Percentiles rank a stretch among this genome's conserved stretches.
These are phyloP conservation scores for Aspergillus texensis DNA, from an alignment of 2,329 filamentous ascomycete genomes.

Conservation along the genomic window DNA sequence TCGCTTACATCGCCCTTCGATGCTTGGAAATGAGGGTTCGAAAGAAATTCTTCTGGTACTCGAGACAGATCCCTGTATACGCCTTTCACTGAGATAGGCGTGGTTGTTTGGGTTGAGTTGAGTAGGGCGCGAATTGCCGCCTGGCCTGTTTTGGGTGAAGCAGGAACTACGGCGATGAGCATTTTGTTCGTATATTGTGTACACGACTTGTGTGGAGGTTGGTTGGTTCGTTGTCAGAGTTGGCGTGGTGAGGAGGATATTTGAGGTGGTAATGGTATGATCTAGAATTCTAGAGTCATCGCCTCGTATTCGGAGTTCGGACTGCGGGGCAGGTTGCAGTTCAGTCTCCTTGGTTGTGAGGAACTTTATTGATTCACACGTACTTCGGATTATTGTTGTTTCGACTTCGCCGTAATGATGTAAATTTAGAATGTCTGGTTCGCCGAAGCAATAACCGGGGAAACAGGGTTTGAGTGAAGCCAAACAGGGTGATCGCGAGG, in stretches of 20 bases:
- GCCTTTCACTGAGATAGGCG: constrained; percentile 6
- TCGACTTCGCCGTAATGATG: neutral
- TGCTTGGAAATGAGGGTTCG: constrained; percentile 14
- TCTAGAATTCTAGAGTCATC: neutral
- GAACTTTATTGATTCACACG: neutral
- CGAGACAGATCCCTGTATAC: constrained; percentile 18
- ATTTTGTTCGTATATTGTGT: constrained; percentile 1
- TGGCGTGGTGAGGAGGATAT: neutral
- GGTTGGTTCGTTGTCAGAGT: neutral
- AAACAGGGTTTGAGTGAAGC: too few relatives aligned
- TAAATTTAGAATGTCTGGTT: neutral
- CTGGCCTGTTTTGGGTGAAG: constrained; percentile 16
- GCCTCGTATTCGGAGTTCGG: neutral
- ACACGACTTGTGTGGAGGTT: neutral
- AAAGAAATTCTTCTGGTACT: constrained; percentile 11
- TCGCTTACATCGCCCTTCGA: constrained; percentile 14
- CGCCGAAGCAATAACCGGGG: too few relatives aligned
- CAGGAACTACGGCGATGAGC: constrained; percentile 17
- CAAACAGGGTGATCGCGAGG: too few relatives aligned
- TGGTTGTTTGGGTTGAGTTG: neutral
- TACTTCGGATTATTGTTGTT: neutral
- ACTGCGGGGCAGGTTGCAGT: neutral
- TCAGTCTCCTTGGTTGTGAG: neutral
- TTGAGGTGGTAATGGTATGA: too few relatives aligned
- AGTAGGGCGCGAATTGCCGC: constrained; percentile 17